Conservation (phyloP, 2,329 filamentous ascomycete species). For the Verticillium nubilum region DNA sequence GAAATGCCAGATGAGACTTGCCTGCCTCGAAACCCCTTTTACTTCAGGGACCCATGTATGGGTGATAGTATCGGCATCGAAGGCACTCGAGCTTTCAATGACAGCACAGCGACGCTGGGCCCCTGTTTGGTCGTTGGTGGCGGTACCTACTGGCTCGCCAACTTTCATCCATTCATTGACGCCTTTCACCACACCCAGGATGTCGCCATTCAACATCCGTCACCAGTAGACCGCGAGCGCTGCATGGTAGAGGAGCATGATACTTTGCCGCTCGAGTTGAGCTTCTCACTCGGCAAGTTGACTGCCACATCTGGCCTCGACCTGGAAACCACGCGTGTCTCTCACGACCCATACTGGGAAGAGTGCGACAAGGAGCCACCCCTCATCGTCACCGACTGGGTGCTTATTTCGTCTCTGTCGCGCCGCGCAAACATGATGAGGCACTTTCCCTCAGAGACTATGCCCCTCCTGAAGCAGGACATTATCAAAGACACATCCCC, state of each 20-base stretch:
- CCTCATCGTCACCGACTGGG: slow-evolving; percentile 38
- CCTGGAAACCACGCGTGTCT: slow-evolving; percentile 35
- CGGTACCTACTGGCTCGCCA: slow-evolving; percentile 34
- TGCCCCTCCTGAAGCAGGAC: slow-evolving; percentile 22
- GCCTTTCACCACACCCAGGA: slow-evolving; percentile 20
- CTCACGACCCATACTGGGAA: slow-evolving; percentile 39
- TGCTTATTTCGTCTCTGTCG: slow-evolving; percentile 28
- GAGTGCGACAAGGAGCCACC: slow-evolving; percentile 32
- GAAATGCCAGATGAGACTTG: slow-evolving; percentile 35
- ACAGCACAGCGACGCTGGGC: slow-evolving; percentile 35
- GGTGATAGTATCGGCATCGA: slow-evolving; percentile 37
- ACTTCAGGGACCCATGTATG: slow-evolving; percentile 36
- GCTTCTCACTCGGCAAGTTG: slow-evolving; percentile 28
- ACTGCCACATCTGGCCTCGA: slow-evolving; percentile 35
- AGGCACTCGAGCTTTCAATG: slow-evolving; percentile 20
- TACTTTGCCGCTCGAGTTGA: slow-evolving; percentile 19
- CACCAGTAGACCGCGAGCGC: slow-evolving; percentile 29
- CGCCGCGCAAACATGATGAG: slow-evolving; percentile 34
- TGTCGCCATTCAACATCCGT: slow-evolving; percentile 33
- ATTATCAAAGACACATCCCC: slow-evolving; percentile 24
- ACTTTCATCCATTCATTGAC: slow-evolving; percentile 37
- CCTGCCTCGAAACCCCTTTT: slow-evolving; percentile 34
- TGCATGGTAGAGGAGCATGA: slow-evolving; percentile 32
- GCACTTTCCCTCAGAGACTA: slow-evolving; percentile 29
- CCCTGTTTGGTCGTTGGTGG: slow-evolving; percentile 32